These are phyloP conservation scores for Zygnema cylindricum DNA, from an alignment of 139 green algal species.

Conservation along the genomic window DNA sequence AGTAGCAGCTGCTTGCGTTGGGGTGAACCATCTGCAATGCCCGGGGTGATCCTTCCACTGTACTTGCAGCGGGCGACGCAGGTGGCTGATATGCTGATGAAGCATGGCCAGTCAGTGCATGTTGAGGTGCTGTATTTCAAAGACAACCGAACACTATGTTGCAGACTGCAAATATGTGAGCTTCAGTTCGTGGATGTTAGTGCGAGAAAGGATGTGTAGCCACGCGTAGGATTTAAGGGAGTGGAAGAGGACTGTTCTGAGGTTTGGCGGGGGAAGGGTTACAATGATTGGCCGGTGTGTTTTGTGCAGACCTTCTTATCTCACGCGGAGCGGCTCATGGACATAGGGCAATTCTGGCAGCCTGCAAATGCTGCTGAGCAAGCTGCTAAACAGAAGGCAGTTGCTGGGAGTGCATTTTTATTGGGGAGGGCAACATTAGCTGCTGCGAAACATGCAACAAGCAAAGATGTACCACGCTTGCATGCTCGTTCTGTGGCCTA, in stretches of 20 bases:
- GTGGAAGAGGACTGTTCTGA: too few relatives aligned
- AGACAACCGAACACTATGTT: too few relatives aligned
- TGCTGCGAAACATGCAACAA: neutral
- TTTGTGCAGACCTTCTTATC: neutral
- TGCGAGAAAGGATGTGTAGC: too few relatives aligned
- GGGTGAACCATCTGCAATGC: neutral
- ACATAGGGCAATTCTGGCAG: neutral
- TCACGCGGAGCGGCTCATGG: neutral
- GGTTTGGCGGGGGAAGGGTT: too few relatives aligned
- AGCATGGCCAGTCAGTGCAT: neutral
- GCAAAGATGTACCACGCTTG: neutral
- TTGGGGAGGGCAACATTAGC: too few relatives aligned
- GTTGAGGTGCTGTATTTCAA: neutral
- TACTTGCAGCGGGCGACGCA: neutral
- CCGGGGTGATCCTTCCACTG: neutral
- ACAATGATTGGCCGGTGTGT: too few relatives aligned
- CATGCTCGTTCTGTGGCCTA: neutral
- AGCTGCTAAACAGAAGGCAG: neutral
- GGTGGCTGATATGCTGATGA: neutral
- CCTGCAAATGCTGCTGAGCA: neutral
- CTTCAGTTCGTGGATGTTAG: too few relatives aligned
- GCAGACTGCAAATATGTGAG: too few relatives aligned
- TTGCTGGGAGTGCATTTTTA: too few relatives aligned
- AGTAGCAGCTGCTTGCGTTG: neutral
- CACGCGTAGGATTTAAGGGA: too few relatives aligned